These are phyloP conservation scores for Daedalea quercina DNA, from an alignment of 768 basidiomycete species.

Conservation along the genomic window DNA sequence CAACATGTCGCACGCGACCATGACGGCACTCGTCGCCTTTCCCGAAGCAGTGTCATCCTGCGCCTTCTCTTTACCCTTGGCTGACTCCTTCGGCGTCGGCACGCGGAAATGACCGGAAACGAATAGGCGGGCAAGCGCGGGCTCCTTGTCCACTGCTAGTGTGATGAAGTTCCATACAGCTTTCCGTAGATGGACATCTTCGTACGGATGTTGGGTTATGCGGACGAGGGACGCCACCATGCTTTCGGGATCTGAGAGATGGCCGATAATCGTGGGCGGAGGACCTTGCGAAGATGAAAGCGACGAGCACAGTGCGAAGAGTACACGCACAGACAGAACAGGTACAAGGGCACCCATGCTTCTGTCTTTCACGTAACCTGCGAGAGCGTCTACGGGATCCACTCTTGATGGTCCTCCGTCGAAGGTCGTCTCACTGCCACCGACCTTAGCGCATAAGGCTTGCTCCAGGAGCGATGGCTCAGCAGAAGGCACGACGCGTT, in stretches of 20 bases:
- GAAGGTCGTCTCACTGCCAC: conserved; percentile 37
- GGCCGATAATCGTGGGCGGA: conserved; percentile 68
- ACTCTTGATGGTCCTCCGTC: conserved; percentile 42
- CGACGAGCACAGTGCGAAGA: conserved; percentile 63
- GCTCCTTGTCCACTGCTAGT: conserved; percentile 78
- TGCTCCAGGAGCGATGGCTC: conserved; percentile 65
- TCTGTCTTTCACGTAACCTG: conserved; percentile 59
- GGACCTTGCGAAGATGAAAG: conserved; percentile 55
- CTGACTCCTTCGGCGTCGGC: conserved; percentile 23
- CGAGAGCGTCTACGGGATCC: conserved; percentile 72
- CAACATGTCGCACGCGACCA: conserved; percentile 60
- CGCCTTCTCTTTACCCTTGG: conserved; percentile 32
- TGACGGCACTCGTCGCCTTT: conserved; percentile 51
- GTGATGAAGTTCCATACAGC: conserved; percentile 83
- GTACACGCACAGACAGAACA: conserved; percentile 55
- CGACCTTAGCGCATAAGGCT: conserved; percentile 56
- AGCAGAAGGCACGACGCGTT: conserved; percentile 23
- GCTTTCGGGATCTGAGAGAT: conserved; percentile 71
- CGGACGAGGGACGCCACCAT: conserved; percentile 61
- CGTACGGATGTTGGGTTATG: conserved; percentile 74
- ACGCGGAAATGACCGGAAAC: conserved; percentile 66
- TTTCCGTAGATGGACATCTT: conserved; percentile 63
- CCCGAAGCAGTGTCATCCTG: conserved; percentile 23
- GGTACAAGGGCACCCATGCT: conserved; percentile 56
- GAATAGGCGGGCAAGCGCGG: conserved; percentile 75